These are phyloP conservation scores for Monilinia aucupariae DNA, from an alignment of 2,329 filamentous ascomycete genomes.

Conservation along the genomic window DNA sequence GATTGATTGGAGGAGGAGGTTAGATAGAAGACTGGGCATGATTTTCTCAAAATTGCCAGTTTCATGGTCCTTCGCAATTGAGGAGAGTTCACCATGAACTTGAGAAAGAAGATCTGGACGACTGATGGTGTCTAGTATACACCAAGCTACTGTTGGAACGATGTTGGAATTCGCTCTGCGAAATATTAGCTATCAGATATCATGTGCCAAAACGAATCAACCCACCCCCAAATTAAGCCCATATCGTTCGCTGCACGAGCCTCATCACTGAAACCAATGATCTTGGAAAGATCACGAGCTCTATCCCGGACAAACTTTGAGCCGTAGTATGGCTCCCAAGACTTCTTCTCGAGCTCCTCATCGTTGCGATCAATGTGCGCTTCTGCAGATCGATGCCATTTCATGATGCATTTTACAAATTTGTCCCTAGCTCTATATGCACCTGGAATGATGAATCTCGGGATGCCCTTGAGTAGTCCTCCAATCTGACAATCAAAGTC, in stretches of 20 bases:
- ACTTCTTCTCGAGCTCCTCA: slow-evolving; percentile 17
- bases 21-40: slow-evolving; percentile 23
- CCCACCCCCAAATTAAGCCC: slow-evolving; percentile 29
- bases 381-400: slow-evolving; percentile 30
- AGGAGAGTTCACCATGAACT: slow-evolving; percentile 25
- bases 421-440: slow-evolving; percentile 27
- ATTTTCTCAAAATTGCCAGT: neutral
- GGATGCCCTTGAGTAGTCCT: slow-evolving; percentile 26
- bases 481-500: slow-evolving; percentile 28
- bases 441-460: slow-evolving; percentile 29
- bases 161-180: slow-evolving; percentile 29
- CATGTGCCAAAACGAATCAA: neutral
- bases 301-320: slow-evolving; percentile 31
- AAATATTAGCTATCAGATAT: slow-evolving; percentile 6
- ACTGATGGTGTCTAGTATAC: slow-evolving; percentile 26
- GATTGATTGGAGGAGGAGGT: slow-evolving; percentile 36
- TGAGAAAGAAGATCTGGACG: slow-evolving; percentile 23
- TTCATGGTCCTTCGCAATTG: slow-evolving; percentile 7
- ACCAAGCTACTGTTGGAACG: slow-evolving; percentile 30
- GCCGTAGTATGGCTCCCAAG: slow-evolving; percentile 33
- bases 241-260: slow-evolving; percentile 23
- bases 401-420: slow-evolving; percentile 24
- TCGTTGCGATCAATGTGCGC: slow-evolving; percentile 20
- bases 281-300: neutral
- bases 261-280: slow-evolving; percentile 19